phyloP scores from a whole-genome alignment of 768 basidiomycete genomes.

The Mrakia frigida region DNA sequence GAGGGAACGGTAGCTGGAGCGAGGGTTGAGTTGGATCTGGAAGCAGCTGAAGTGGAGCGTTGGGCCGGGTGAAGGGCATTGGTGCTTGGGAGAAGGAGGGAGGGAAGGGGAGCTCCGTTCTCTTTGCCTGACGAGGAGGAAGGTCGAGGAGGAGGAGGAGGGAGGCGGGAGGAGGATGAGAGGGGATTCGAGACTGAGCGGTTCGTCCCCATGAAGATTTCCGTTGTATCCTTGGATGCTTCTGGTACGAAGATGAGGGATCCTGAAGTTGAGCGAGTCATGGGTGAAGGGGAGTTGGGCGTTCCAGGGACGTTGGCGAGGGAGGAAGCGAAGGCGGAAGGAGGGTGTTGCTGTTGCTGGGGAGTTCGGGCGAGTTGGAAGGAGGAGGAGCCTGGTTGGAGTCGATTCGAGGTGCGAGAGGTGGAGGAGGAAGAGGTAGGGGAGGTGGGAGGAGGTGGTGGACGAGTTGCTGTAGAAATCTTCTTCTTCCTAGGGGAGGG shows the following conservation, averaged over 20 bases:
- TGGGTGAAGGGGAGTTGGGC: neutral
- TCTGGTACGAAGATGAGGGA: neutral
- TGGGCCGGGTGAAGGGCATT: too few relatives aligned
- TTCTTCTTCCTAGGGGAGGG: neutral
- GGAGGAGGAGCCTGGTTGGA: neutral
- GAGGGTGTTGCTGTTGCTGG: too few relatives aligned
- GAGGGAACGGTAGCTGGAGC: too few relatives aligned
- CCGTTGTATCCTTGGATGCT: neutral
- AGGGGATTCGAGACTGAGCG: neutral
- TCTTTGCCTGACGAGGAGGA: too few relatives aligned
- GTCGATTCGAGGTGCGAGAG: neutral
- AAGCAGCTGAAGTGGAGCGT: too few relatives aligned
- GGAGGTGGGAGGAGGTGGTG: neutral
- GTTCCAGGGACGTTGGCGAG: neutral
- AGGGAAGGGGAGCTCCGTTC: too few relatives aligned
- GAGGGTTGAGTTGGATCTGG: too few relatives aligned
- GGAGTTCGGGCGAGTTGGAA: neutral
- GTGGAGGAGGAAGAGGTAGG: neutral
- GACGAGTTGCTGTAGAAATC: neutral
- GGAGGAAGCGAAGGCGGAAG: neutral
- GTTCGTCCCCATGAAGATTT: neutral
- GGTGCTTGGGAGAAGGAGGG: too few relatives aligned
- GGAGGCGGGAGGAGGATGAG: neutral
- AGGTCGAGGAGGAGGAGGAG: neutral
- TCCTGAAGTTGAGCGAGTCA: neutral